A percentile compares a stretch with the other conserved stretches of the same genome.
These are phyloP conservation scores for Chlorella ohadii DNA, from an alignment of 139 green algal genomes.

Conservation along the genomic window DNA sequence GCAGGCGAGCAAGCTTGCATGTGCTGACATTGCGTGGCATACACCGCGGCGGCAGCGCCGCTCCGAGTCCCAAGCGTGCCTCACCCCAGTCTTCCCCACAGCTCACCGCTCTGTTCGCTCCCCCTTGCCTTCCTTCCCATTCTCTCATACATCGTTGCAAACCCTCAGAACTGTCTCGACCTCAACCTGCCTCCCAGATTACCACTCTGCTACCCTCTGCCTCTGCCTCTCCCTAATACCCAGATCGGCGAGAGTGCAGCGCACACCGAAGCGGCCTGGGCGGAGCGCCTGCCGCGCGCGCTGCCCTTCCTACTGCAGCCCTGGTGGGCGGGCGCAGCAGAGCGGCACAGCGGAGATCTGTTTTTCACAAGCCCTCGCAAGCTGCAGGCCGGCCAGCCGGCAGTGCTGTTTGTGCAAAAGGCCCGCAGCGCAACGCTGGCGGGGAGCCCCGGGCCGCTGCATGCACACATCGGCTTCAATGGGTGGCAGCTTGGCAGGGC, in stretches of 20 bases:
- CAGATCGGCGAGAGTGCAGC: constrained; percentile 35
- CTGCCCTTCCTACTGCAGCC: constrained; percentile 45
- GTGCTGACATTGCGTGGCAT: no score
- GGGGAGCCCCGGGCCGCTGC: not conserved
- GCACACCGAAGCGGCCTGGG: constrained; percentile 54
- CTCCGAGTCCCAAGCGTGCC: no score
- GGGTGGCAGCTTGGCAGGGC: not conserved
- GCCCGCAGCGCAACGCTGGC: not conserved
- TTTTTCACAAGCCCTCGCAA: constrained; percentile 29
- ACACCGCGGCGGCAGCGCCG: no score
- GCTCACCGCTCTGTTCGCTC: no score
- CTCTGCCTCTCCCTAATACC: not conserved
- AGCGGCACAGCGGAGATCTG: constrained; percentile 5
- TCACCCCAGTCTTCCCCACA: no score
- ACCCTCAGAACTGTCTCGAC: no score
- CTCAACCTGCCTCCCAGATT: no score
- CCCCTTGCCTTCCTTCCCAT: no score
- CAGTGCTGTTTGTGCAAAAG: constrained; percentile 28
- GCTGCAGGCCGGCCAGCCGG: constrained; percentile 28
- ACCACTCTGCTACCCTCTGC: not conserved
- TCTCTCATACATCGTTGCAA: no score
- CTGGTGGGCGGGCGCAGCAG: constrained; percentile 31
- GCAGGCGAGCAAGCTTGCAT: no score
- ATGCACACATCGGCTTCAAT: constrained; percentile 3
- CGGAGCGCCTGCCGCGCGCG: constrained; percentile 35